A percentile compares a stretch with the other conserved stretches of the same genome.
These are phyloP conservation scores for Talaromyces marneffei DNA, from an alignment of 2,329 filamentous ascomycete genomes.

Conservation along the genomic window DNA sequence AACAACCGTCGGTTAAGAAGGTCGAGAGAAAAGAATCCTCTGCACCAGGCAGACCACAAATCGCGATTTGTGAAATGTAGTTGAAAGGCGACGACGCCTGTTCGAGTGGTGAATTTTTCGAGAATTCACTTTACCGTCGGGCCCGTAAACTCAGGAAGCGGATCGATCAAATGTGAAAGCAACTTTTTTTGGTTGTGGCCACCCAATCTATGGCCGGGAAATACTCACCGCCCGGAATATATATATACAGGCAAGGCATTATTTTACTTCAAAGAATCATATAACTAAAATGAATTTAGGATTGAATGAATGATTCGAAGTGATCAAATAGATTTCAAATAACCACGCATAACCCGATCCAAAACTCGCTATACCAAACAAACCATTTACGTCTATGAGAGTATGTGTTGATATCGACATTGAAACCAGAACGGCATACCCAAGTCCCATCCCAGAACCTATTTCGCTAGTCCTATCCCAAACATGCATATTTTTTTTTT, in stretches of 20 bases:
- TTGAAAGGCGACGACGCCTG: constrained; percentile 13
- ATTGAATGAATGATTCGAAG: neutral
- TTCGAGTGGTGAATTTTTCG: constrained; percentile 1
- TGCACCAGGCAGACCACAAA: constrained; percentile 35
- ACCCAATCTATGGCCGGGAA: constrained; percentile 9
- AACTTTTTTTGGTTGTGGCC: constrained; percentile 13
- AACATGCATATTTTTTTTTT: neutral
- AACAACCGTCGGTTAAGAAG: neutral
- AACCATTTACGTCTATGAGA: neutral
- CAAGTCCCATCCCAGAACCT: neutral
- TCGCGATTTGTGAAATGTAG: neutral
- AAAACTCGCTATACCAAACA: neutral
- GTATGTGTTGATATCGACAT: constrained; percentile 13
- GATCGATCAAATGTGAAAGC: neutral
- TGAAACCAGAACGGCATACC: neutral
- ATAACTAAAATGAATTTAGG: neutral
- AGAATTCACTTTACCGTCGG: constrained; percentile 11
- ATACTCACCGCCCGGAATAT: neutral
- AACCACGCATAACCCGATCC: too few species aligned
- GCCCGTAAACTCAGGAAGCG: neutral
- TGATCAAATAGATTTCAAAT: neutral
- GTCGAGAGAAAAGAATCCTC: constrained; percentile 17
- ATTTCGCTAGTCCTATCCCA: neutral
- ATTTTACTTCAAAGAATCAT: too few species aligned
- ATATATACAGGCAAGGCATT: neutral